Evolutionary conservation across 139 green algal species (phyloP).

Genomic region (Auxenochlorella pyrenoidosa): DNA sequence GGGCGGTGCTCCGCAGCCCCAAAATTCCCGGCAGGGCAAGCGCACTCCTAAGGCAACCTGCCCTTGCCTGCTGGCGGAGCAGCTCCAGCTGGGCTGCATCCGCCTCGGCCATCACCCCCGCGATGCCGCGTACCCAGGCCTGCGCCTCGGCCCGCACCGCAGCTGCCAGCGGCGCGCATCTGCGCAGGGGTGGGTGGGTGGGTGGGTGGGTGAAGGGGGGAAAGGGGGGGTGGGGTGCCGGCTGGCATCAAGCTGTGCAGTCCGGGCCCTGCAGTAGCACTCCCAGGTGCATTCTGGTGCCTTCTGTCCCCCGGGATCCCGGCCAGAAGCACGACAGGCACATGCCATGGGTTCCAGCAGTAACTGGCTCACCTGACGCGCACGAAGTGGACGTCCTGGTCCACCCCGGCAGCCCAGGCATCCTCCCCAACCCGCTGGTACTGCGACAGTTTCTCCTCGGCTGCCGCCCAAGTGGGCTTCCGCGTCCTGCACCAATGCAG

Average conservation of each 20-base stretch:
- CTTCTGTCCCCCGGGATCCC: neutral
- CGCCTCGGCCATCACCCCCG: neutral
- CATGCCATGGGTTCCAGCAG: neutral
- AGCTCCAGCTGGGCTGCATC: neutral
- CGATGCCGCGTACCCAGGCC: conserved; percentile 67
- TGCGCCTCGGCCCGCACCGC: conserved; percentile 79
- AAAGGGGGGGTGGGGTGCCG: too few species aligned
- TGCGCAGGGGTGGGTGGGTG: conserved; percentile 69
- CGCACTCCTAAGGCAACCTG: neutral
- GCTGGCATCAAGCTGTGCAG: too few species aligned
- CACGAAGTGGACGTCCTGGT: conserved; percentile 23
- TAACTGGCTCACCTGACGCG: neutral
- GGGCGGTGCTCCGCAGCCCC: neutral
- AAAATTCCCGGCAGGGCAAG: too few species aligned
- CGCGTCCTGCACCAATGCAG: conserved; percentile 42
- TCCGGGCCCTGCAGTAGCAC: neutral
- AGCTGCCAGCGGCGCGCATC: conserved; percentile 62
- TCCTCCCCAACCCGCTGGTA: conserved; percentile 73
- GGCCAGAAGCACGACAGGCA: neutral
- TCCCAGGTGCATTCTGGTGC: conserved; percentile 64
- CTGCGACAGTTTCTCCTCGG: conserved; percentile 83
- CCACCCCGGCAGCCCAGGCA: neutral
- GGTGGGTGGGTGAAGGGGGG: too few species aligned
- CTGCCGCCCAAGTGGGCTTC: conserved; percentile 59
- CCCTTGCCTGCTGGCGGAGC: conserved; percentile 13